Base-by-base conservation (phyloP, 2,329 filamentous ascomycete genomes). In the Diplodia scrobiculata region DNA sequence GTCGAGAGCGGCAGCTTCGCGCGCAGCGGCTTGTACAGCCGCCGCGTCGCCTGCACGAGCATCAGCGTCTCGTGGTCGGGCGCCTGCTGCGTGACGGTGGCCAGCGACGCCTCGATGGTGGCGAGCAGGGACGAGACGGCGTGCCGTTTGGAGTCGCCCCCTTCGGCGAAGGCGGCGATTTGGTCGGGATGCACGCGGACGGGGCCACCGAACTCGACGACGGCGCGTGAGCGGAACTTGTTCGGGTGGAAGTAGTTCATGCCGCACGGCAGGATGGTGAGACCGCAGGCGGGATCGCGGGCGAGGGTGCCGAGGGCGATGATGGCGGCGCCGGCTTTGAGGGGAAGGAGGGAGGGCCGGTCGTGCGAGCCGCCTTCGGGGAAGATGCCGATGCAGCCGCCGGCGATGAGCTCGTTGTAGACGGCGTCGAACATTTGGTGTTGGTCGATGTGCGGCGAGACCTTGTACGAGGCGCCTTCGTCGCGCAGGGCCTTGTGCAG, bases 321-420 rank as follows among this genome's bases (percentile, higher is more conserved):
- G 19, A 67, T 66, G 32, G 66, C 66, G 14, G 54, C 63, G 32
- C 66, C 66, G 29, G 66, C 66, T 27, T 68, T 68, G 25, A 68
- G 27, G 10, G 67, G 67, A 5, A 68, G 67, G 17, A 68, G 25
- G 13, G 45, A 47, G 1, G 66, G 54, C 10, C 67, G 45, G 60
- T 68, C 67, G 47, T 68, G 67, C 38, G 66, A 68, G 19, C 67
- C 66, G 21, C 67, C 66, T 52, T 68, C 66, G 4, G 67, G 67
- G 60, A 68, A 68, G 45, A 68, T 68, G 19, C 67, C 66, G 45
- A 68, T 60, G 48, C 66, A 68, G 27, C 38, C 66, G 21, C 67
- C 66, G 13, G 21, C 29, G 47, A 36, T 25, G 27, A 68, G 67
- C 32, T 63, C 50, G 34, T 17, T 45, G 36, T 53, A 68, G 32